phyloP scores from a whole-genome alignment of 1,284 basidiomycete genomes.

The Lentinus polychrous region DNA sequence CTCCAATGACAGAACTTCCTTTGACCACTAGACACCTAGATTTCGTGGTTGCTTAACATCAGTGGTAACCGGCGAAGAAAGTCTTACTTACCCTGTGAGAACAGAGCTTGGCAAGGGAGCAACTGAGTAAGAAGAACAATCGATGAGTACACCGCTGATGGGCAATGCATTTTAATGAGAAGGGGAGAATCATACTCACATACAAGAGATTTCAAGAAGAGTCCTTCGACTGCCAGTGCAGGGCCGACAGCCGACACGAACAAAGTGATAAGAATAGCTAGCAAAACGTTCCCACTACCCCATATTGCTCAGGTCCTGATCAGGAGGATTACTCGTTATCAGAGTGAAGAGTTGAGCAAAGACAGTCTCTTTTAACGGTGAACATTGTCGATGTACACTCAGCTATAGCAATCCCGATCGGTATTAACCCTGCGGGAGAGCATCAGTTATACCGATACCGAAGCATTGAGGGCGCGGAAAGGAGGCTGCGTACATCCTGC shows the following conservation, averaged over 20 bases:
- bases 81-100: background rate
- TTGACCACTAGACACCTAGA: constrained; percentile 1
- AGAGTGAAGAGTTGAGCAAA: background rate
- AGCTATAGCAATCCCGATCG: constrained; percentile 5
- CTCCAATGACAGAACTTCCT: background rate
- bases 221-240: background rate
- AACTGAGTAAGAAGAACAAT: background rate
- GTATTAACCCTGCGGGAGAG: constrained; percentile 2
- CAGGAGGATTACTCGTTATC: constrained; percentile 2
- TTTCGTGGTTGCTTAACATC: background rate
- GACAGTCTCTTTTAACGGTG: background rate
- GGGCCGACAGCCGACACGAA: background rate
- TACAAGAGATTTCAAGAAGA: constrained; percentile 1
- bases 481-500: constrained; percentile 2
- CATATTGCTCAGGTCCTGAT: constrained; percentile 7
- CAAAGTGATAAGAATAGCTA: background rate
- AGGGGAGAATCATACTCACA: background rate
- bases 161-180: background rate
- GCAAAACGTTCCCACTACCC: background rate
- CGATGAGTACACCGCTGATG: background rate
- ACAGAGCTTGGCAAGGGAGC: background rate
- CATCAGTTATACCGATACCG: background rate
- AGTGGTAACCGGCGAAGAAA: background rate
- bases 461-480: background rate
- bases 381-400: constrained; percentile 3